Evolutionary conservation across 495 filamentous ascomycete species (phyloP), one percentile per base, ranked within the genome.

Genomic region (Hypoxylon fuscum): DNA sequence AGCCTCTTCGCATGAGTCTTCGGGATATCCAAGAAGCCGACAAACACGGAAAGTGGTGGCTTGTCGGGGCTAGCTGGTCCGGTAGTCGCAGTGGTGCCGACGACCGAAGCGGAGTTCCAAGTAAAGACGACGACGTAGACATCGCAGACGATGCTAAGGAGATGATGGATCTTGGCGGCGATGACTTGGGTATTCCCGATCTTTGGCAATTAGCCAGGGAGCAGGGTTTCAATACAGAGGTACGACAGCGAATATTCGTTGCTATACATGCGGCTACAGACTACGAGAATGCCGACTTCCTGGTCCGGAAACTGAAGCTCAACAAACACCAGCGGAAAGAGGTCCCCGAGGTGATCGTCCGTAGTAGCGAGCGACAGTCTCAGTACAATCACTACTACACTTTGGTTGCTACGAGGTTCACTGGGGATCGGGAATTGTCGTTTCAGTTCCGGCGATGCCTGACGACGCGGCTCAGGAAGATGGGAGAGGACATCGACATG

Each of bases 21-120:
- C 77, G 83, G 21, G 95, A 98, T 68, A 90, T 98, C 56, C 83
- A 82, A 50, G 82, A 94, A 52, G 88, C 87, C 2, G 87, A 92
- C 17, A 92, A 89, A 63, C 91, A 90, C 74, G 95, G 95, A 2
- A 97, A 96, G 79, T 98, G 95, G 96, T 98, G 95, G 95, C 84
- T 98, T 31, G 88, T 97, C 20, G 94, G 95, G 40, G 93, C 94
- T 10, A 96, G 92, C 74, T 97, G 92, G 89, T 70, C 76, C 8
- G 84, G 84, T 1, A 87, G 80, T 23, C 82, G 83, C 47, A 51
- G 45, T 27, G 76, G 76, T 20, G 68, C 77, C 17, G 40, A 62
- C 12, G 45, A 59, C 34, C 14, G 59, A 56, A 40, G 59, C 14
- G 51, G 55, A 46, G 48, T 64, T 50, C 54, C 40, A 7, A 38